Evolutionary conservation across 2,329 filamentous ascomycete genomes (phyloP).

Genomic region (Pestalotiopsis sp.): DNA sequence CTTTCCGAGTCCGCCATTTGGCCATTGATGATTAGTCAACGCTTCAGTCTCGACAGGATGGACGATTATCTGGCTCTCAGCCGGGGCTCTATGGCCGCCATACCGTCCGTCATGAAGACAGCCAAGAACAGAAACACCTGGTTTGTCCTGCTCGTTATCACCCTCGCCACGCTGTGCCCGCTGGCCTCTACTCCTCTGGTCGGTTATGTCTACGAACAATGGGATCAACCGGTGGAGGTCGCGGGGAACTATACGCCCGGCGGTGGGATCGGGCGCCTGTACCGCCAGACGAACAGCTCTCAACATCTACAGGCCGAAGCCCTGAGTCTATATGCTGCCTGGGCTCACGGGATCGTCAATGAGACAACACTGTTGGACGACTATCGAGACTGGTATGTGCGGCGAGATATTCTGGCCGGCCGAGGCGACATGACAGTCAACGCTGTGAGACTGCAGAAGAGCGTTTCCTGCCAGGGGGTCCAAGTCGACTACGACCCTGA

Average conservation of each 20-base stretch:
- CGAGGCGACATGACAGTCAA: background rate
- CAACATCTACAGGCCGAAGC: background rate
- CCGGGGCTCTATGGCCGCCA: background rate
- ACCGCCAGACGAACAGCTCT: background rate
- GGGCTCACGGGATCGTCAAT: background rate
- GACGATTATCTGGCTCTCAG: background rate
- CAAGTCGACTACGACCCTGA: background rate
- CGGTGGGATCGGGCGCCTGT: background rate
- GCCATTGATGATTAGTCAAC: background rate
- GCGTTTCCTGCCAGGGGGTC: background rate
- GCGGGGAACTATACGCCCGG: background rate
- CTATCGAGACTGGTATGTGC: background rate
- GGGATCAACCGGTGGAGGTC: background rate
- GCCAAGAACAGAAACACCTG: background rate
- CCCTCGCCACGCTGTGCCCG: background rate
- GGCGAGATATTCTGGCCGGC: background rate
- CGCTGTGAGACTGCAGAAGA: background rate
- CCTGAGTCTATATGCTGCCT: background rate
- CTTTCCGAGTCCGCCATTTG: background rate
- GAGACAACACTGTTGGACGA: background rate
- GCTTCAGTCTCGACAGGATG: background rate
- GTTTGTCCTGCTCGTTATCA: background rate
- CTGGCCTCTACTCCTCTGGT: background rate
- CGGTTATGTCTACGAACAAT: background rate
- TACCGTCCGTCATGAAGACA: background rate